Evolutionary conservation across 2,329 filamentous ascomycete species (phyloP), one percentile per base, ranked within the genome.

Genomic region (Talaromyces marneffei): DNA sequence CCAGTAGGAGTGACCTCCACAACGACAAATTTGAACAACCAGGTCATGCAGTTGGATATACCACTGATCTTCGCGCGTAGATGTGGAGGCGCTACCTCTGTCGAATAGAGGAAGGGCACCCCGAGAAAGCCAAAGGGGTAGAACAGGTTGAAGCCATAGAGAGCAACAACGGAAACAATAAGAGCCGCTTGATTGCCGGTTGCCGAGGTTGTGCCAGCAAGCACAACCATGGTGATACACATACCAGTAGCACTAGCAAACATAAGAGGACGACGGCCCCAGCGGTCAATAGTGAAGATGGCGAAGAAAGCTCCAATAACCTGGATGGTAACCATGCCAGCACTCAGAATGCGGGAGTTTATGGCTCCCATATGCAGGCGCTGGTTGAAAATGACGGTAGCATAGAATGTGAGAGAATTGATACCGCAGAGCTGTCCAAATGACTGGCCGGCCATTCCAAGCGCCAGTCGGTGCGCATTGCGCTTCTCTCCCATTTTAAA

Each of bases 261-360:
- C 75, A 84, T 83, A 23, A 83, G 74, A 57, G 74, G 76, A 14
- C 79, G 77, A 5, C 79, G 77, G 3, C 81, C 81, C 42, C 82
- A 77, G 4, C 80, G 77, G 65, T 83, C 81, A 64, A 83, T 80
- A 58, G 78, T 77, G 65, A 80, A 75, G 67, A 82, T 80, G 44
- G 79, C 76, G 39, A 82, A 69, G 68, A 82, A 79, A 18, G 78
- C 80, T 33, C 78, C 80, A 20, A 83, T 65, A 66, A 83, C 83
- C 67, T 85, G 84, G 78, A 80, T 85, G 4, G 83, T 84, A 33
- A 85, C 71, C 12, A 81, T 81, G 29, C 79, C 80, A 2, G 73
- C 78, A 7, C 79, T 75, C 6, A 82, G 73, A 53, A 79, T 69
- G 18, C 65, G 67, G 10, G 68, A 61, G 18, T 60, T 46, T 1